Evolutionary conservation across 805 yeast species (phyloP).

Genomic region (Grigorovia transvaalensis): DNA sequence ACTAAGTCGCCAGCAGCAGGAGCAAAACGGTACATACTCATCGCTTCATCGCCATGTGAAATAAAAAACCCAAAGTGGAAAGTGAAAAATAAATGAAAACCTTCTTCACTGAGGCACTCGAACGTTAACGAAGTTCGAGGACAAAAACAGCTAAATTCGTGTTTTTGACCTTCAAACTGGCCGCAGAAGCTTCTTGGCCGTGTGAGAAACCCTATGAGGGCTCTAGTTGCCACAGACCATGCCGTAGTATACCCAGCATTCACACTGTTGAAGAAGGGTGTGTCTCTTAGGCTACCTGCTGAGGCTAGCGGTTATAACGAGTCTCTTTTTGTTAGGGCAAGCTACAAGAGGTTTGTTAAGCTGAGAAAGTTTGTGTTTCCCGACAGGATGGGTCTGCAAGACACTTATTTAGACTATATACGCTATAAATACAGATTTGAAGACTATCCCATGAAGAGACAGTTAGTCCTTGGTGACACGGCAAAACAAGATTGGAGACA

Average conservation of each 20-base stretch:
- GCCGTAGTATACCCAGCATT: background rate
- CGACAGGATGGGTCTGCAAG: constrained; percentile 15
- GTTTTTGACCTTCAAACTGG: background rate
- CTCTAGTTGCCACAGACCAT: background rate
- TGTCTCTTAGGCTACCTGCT: background rate
- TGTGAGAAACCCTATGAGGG: background rate
- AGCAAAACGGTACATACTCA: background rate
- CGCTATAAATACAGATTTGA: constrained; percentile 23
- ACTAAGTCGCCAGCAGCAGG: no score
- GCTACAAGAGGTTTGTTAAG: constrained; percentile 22
- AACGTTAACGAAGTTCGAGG: background rate
- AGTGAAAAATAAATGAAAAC: background rate
- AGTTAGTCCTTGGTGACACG: constrained; percentile 6
- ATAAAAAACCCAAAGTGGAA: background rate
- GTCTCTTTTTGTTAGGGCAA: constrained; percentile 2
- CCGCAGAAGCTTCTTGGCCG: background rate
- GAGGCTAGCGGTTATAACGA: background rate
- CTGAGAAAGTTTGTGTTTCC: constrained; percentile 22
- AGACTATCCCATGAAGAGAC: constrained; percentile 16
- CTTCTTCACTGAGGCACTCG: background rate
- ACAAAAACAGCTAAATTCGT: background rate
- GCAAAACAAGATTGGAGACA: constrained; percentile 1
- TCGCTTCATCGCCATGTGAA: background rate
- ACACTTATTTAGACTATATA: constrained; percentile 20
- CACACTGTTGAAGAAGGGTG: background rate